Conservation (phyloP, 768 basidiomycete genomes). For the Podaxis carcinomalis region DNA sequence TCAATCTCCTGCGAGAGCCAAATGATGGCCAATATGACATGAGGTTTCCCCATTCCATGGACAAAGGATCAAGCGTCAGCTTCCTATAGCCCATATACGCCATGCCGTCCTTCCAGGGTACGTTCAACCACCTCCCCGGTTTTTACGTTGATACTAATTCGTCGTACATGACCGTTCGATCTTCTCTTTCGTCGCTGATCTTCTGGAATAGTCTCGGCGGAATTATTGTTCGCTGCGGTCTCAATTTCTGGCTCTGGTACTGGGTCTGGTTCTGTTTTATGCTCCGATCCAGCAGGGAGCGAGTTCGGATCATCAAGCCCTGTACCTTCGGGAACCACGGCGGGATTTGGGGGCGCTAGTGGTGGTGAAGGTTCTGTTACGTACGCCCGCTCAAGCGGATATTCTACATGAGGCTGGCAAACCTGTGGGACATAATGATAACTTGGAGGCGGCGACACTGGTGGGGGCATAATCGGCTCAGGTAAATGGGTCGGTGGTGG, state of each 20-base stretch:
- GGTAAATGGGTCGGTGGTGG: neutral
- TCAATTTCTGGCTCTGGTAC: neutral
- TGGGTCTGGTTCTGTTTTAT: neutral
- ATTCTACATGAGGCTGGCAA: neutral
- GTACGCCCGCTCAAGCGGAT: neutral
- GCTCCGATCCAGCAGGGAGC: neutral
- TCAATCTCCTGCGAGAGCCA: neutral
- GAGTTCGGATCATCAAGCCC: neutral
- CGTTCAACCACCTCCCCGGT: slow-evolving; percentile 11
- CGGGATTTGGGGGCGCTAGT: neutral
- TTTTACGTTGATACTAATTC: slow-evolving; percentile 11
- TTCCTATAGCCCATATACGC: slow-evolving; percentile 5
- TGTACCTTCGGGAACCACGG: neutral
- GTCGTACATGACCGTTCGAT: slow-evolving; percentile 8
- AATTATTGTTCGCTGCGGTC: neutral
- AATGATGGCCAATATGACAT: neutral
- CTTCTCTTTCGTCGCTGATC: slow-evolving; percentile 1
- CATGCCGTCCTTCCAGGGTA: slow-evolving; percentile 8
- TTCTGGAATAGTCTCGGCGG: slow-evolving; percentile 1
- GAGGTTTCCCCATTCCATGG: neutral
- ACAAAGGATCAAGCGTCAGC: slow-evolving; percentile 7
- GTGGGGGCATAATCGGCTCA: neutral
- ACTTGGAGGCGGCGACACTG: neutral
- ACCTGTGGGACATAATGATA: slow-evolving; percentile 2
- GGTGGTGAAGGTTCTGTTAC: slow-evolving; percentile 3